phyloP scores from a whole-genome alignment of 768 basidiomycete genomes.

The Naematelia encephala region DNA sequence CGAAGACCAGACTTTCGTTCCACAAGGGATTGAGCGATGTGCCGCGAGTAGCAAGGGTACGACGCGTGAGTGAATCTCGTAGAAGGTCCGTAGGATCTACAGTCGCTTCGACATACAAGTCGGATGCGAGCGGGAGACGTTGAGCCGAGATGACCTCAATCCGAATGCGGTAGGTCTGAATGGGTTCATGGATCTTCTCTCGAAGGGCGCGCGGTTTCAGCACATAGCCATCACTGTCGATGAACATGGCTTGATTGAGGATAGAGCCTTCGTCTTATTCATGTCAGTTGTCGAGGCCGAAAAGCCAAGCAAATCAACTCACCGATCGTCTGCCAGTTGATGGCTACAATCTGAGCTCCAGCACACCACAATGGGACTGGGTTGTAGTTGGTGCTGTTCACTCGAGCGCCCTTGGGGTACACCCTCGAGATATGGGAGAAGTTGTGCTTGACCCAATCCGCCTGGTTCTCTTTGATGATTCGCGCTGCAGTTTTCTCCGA shows the following conservation, averaged over 20 bases:
- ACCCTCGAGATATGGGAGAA: conserved; percentile 75
- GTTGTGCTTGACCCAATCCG: conserved; percentile 74
- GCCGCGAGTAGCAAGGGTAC: conserved; percentile 68
- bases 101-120: conserved; percentile 72
- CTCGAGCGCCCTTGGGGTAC: conserved; percentile 78
- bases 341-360: conserved; percentile 82
- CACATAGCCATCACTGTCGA: conserved; percentile 83
- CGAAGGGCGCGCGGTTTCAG: conserved; percentile 80
- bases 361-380: conserved; percentile 86
- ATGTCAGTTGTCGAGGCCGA: conserved; percentile 1
- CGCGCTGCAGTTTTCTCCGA: conserved; percentile 78
- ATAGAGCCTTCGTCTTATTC: conserved; percentile 74
- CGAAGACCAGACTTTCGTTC: conserved; percentile 68
- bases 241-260: conserved; percentile 97
- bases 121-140: conserved; percentile 73
- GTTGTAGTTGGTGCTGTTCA: conserved; percentile 80
- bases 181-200: conserved; percentile 60
- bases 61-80: conserved; percentile 15
- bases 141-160: conserved; percentile 76
- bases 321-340: conserved; percentile 99
- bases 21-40: conserved; percentile 93
- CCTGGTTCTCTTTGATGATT: conserved; percentile 60
- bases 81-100: conserved; percentile 51
- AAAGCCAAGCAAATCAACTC: conserved; percentile 37
- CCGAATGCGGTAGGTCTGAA: conserved; percentile 53